These are phyloP conservation scores for Ophiosphaerella korrae DNA, from an alignment of 2,329 filamentous ascomycete species.

Conservation along the genomic window DNA sequence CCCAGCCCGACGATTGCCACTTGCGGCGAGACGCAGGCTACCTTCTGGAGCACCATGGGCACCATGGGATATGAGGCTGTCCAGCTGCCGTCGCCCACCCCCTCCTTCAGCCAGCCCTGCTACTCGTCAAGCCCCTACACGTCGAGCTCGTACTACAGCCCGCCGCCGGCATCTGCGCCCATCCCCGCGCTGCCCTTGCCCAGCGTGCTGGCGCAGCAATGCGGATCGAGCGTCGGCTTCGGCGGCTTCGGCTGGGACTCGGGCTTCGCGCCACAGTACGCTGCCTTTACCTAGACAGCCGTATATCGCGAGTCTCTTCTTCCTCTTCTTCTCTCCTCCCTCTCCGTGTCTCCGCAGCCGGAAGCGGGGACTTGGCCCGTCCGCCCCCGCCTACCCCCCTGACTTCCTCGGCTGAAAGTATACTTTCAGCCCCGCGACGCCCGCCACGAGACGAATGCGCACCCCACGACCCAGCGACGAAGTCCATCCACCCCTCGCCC, in stretches of 20 bases:
- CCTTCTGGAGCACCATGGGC: slow-evolving; percentile 76
- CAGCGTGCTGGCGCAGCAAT: slow-evolving; percentile 83
- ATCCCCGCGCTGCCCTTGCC: slow-evolving; percentile 80
- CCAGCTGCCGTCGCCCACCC: slow-evolving; percentile 74
- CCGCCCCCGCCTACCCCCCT: no score
- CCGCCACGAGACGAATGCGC: slow-evolving; percentile 53
- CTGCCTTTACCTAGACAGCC: slow-evolving; percentile 75
- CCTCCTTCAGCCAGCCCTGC: slow-evolving; percentile 75
- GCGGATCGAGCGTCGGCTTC: slow-evolving; percentile 76
- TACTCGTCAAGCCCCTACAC: slow-evolving; percentile 56
- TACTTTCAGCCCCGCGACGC: slow-evolving; percentile 32
- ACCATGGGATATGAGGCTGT: slow-evolving; percentile 68
- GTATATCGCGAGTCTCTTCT: slow-evolving; percentile 23
- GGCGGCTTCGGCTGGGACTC: slow-evolving; percentile 84
- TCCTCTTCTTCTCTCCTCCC: slow-evolving; percentile 25
- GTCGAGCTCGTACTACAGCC: slow-evolving; percentile 75
- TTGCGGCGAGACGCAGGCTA: slow-evolving; percentile 71
- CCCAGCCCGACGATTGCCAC: slow-evolving; percentile 73
- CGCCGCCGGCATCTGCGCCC: slow-evolving; percentile 74
- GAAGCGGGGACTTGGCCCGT: slow-evolving; percentile 53
- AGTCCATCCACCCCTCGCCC: slow-evolving; percentile 46
- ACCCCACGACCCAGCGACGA: background rate
- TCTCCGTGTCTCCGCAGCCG: slow-evolving; percentile 17
- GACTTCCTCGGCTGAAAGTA: slow-evolving; percentile 32
- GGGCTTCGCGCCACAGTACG: slow-evolving; percentile 74